phyloP scores from a whole-genome alignment of 257 asterid species.

The Fraxinus americana region DNA sequence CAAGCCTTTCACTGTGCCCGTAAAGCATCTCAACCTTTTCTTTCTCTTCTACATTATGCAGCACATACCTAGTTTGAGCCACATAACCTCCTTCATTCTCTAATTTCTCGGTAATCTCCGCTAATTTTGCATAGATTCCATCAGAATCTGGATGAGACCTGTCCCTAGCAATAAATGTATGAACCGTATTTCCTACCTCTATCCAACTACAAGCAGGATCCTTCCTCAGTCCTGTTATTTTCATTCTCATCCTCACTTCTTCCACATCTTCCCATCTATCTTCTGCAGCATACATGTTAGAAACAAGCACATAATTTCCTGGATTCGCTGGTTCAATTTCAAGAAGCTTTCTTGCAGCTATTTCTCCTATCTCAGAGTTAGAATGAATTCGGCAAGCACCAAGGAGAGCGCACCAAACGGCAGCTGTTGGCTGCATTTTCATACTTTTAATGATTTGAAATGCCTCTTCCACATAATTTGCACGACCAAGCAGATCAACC shows the following conservation, averaged over 20 bases:
- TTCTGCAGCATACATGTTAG: conserved; percentile 66
- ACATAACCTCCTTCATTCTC: conserved; percentile 65
- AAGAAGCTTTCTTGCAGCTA: conserved; percentile 75
- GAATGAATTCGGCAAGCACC: conserved; percentile 70
- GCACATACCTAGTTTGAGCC: conserved; percentile 59
- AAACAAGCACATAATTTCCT: conserved; percentile 75
- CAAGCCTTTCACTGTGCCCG: conserved; percentile 84
- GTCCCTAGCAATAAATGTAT: conserved; percentile 64
- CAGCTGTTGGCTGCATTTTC: conserved; percentile 58
- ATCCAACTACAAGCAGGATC: conserved; percentile 98
- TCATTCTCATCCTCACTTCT: conserved; percentile 66
- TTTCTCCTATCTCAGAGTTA: conserved; percentile 65
- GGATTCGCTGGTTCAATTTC: conserved; percentile 75
- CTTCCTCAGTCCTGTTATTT: conserved; percentile 64
- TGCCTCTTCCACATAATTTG: conserved; percentile 75
- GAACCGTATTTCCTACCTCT: conserved; percentile 60
- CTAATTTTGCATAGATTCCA: conserved; percentile 53
- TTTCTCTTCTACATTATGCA: conserved; percentile 61
- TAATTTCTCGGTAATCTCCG: conserved; percentile 48
- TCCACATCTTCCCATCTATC: conserved; percentile 81
- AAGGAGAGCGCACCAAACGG: conserved; percentile 82
- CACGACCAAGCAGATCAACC: conserved; percentile 90
- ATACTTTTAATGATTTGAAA: conserved; percentile 48
- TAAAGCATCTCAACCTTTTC: conserved; percentile 61
- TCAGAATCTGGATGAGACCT: conserved; percentile 61